Evolutionary conservation across 1,284 basidiomycete species (phyloP), one percentile per base, ranked within the genome.

Genomic region (Leccinum colubrinum): DNA sequence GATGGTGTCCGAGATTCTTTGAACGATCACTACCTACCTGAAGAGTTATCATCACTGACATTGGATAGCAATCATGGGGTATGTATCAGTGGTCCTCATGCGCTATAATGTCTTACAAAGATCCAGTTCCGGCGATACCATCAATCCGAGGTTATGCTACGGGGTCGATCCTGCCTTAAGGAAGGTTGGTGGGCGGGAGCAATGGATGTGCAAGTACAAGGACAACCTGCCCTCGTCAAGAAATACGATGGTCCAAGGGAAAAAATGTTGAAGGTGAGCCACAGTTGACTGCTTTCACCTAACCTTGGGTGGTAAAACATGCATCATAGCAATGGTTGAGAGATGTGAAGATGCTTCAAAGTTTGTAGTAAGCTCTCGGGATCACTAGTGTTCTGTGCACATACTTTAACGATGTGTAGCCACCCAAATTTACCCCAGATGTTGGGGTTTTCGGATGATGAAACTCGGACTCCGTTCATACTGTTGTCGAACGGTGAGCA

Each of bases 371-470:
- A 59, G 80, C 70, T 37, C 17, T 1, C 8, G 6, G 35, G 27
- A 20, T 37, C 6, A 6, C 52, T 39, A 25, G 3, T 48, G 6
- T 20, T 30, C 60, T 55, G 41, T 41, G 59, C 15, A 60, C 17
- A 9, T 11, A 3, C 12, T 17, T 20, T 39, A 33, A 60, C 7
- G 14, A 27, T 20, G 17, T 59, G 35, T 57, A 85, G 83, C 63
- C 83, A 84, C 60, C 81, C 82, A 12, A 83, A 81, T 67, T 68
- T 84, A 14, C 83, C 83, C 0, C 82, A 84, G 66, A 78, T 85
- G 74, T 65, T 82, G 6, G 83, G 83, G 1, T 82, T 81, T 64
- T 84, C 83, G 0, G 72, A 78, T n/a, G 79, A 79, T 20, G 74
- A 79, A 48, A 70, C 78, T 0, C 77, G 77, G 1, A 81, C 79